phyloP scores from a whole-genome alignment of 345 rosid species.

The Geranium rotundifolium region DNA sequence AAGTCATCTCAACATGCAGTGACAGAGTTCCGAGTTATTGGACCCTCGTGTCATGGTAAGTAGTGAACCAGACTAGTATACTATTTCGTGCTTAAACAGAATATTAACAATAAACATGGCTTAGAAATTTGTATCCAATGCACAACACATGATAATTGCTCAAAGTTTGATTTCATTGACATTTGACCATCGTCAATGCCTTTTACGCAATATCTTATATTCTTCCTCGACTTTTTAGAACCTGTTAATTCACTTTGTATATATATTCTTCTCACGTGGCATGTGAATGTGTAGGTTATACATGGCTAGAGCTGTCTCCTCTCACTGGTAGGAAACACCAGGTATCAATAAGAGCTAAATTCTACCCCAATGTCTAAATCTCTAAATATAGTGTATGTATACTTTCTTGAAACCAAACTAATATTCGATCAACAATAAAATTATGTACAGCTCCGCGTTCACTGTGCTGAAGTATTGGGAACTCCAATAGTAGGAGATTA shows the following conservation, averaged over 20 bases:
- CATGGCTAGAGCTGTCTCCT: constrained; percentile 86
- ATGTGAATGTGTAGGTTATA: constrained; percentile 41
- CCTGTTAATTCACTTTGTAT: no score
- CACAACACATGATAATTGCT: no score
- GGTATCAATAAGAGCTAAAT: constrained; percentile 26
- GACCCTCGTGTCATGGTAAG: constrained; percentile 53
- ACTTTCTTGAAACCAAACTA: neutral
- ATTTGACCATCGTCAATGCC: no score
- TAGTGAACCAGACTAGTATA: constrained; percentile 1
- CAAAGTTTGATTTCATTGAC: no score
- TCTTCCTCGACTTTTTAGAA: no score
- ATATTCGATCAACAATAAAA: neutral
- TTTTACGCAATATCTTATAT: no score
- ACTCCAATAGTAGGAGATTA: constrained; percentile 92
- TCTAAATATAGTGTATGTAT: neutral
- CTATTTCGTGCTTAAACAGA: neutral
- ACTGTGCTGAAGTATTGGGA: constrained; percentile 85
- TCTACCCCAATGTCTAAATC: neutral
- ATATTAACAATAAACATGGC: neutral
- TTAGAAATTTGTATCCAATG: no score
- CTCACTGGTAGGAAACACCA: constrained; percentile 96
- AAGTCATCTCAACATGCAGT: constrained; percentile 64
- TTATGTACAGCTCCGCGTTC: constrained; percentile 70
- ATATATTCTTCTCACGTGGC: no score
- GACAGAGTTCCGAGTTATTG: constrained; percentile 68